Evolutionary conservation across 2,329 filamentous ascomycete genomes (phyloP), one percentile per base, ranked within the genome.

Genomic region (Monascus ruber): DNA sequence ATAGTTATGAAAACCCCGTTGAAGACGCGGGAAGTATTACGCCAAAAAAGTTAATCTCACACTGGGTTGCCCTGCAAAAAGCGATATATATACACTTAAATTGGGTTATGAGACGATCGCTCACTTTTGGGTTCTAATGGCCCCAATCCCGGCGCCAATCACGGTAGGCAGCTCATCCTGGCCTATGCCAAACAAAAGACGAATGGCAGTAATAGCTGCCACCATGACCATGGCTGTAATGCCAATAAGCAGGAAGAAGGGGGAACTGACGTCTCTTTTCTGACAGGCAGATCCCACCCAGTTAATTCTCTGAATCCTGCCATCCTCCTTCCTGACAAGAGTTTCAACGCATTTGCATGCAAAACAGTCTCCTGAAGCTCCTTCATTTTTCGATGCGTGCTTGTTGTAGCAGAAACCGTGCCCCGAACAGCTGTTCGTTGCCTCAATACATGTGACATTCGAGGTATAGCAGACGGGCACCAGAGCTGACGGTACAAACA

Each of bases 91-190:
- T 11, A 38, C n/a, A 33, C 11, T n/a, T 24, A 5, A 26, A 38
- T 17, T 17, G 17, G 17, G 17, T 17, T 17, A 17, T 17, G 17
- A 32, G 7, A n/a, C 31, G 26, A 17, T 33, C 8, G n/a, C 42
- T 56, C 43, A 65, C 46, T 62, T 70, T 51, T 69, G 66, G 41
- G 55, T 49, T 37, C 58, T 86, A 28, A 79, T 72, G 42, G 79
- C 76, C 47, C 82, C 84, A 31, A 98, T 89, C 47, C 91, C 91
- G 35, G 91, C 91, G n/a, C 87, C 86, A 61, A 98, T 88, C 6
- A 98, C 89, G 51, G 87, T 87, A 0, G 91, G 91, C 47, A 96
- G 70, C 64, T 87, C 83, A 68, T 94, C 80, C 59, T 83, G 77
- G 28, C 89, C 91, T 54, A 96, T 84, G 46, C 70, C 80, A 63